Percentiles rank a stretch among this genome's conserved stretches.
Evolutionary conservation across 495 filamentous ascomycete genomes (phyloP).

Genomic region (Xylaria bambusicola): DNA sequence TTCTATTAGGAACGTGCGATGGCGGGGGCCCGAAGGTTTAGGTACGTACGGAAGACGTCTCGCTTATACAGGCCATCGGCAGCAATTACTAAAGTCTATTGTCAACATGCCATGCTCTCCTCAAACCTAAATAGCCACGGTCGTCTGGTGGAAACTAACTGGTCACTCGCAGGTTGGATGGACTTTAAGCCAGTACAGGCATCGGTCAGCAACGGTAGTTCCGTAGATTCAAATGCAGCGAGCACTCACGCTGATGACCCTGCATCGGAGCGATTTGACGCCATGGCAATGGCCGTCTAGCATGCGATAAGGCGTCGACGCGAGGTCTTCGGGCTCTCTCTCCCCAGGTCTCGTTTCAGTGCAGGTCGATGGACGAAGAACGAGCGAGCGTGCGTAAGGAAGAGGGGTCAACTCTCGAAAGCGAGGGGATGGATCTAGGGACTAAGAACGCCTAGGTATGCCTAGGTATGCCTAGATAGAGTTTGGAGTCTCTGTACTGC

Average conservation of each 20-base stretch:
- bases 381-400: conserved; percentile 9
- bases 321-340: conserved; percentile 16
- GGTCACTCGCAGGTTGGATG: conserved; percentile 66
- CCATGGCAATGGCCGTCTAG: conserved; percentile 61
- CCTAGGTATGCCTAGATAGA: too few relatives aligned
- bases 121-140: not conserved
- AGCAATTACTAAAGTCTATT: conserved; percentile 82
- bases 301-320: conserved; percentile 92
- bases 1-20: conserved; percentile 23
- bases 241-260: conserved; percentile 34
- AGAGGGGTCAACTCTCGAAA: conserved; percentile 16
- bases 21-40: not conserved
- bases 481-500: too few relatives aligned
- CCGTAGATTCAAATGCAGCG: not conserved
- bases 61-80: conserved; percentile 98
- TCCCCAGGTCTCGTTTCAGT: conserved; percentile 11
- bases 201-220: conserved; percentile 19
- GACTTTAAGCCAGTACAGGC: conserved; percentile 33
- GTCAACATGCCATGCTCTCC: not conserved
- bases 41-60: conserved; percentile 90
- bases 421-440: conserved; percentile 6
- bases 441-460: not conserved
- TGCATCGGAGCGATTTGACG: conserved; percentile 30
- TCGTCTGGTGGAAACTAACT: conserved; percentile 47
- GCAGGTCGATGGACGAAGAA: conserved; percentile 7